Base-by-base conservation (phyloP, 805 yeast species). In the Wickerhamiella lipophila region DNA sequence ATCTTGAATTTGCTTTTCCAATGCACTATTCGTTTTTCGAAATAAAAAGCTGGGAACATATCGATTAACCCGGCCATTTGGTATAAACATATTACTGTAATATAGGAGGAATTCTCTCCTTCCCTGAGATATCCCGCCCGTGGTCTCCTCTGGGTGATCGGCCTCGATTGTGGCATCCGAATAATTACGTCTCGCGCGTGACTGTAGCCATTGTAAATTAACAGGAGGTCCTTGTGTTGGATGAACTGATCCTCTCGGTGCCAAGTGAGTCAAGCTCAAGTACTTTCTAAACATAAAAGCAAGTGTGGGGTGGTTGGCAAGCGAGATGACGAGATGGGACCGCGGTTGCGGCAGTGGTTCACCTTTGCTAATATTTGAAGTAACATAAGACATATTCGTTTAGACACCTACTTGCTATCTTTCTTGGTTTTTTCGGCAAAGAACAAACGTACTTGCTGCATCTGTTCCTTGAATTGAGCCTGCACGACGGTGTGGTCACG, bases 41-140 rank as follows among this genome's bases (percentile, higher is more conserved):
- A 39, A 41, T 9, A 49, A 9, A 16, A 46, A 45, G 8, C 21
- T 9, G 9, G 53, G 51, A 11, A 50, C 18, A 23, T 46, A 42
- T 29, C 39, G 41, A 15, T 27, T 38, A 36, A 36, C 40, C 38
- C 41, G 40, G 42, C 49, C 47, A 15, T 42, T 40, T n/a, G 50
- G 51, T 12, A 47, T 26, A 21, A 45, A 51, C 34, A 49, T 40
- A 9, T 36, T 25, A 39, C 40, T 46, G 42, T 48, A 51, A 43
- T 51, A 51, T 1, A 49, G 29, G 18, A 51, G 42, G 25, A 45
- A 27, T 27, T 51, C 51, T 2, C 35, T 34, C 3, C 22, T 21
- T 18, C 26, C 30, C 21, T 42, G 15, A 15, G 38, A 23, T 16
- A 50, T 47, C 22, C 39, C 51, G 6, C 50, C 53, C 3, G 52